phyloP scores from a whole-genome alignment of 441 rosid genomes.

The Eutrema salsugineum region DNA sequence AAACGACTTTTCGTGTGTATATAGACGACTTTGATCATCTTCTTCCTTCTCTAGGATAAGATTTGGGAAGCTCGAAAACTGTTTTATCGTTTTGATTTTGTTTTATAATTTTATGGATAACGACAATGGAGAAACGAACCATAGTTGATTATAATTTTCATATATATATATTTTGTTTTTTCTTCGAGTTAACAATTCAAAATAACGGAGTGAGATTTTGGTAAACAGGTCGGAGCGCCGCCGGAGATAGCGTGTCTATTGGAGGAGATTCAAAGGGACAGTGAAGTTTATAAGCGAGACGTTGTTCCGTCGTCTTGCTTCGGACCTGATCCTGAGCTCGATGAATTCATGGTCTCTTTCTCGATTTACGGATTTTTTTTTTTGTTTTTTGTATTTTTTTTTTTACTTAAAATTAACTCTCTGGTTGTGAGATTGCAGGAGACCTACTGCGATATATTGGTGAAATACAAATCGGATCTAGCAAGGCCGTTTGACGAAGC shows the following conservation, averaged over 20 bases:
- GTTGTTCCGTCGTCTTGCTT: constrained; percentile 36
- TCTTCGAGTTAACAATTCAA: neutral
- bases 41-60: neutral
- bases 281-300: constrained; percentile 40
- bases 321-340: constrained; percentile 92
- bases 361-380: neutral
- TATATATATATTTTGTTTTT: too few species aligned
- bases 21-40: neutral
- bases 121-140: neutral
- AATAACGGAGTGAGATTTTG: neutral
- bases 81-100: neutral
- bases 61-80: neutral
- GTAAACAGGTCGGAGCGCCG: constrained; percentile 81
- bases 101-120: constrained; percentile 27
- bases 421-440: constrained; percentile 38
- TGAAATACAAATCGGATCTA: constrained; percentile 84
- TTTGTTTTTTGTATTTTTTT: neutral
- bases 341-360: constrained; percentile 42
- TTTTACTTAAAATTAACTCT: neutral
- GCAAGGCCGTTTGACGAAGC: constrained; percentile 94
- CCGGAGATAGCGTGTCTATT: constrained; percentile 67
- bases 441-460: constrained; percentile 75
- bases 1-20: neutral
- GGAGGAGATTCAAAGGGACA: constrained; percentile 67
- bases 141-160: too few species aligned